Percentiles rank a stretch among this genome's conserved stretches.
Conservation (phyloP, 1,284 basidiomycete species). For the Apiotrichum gamsii region DNA sequence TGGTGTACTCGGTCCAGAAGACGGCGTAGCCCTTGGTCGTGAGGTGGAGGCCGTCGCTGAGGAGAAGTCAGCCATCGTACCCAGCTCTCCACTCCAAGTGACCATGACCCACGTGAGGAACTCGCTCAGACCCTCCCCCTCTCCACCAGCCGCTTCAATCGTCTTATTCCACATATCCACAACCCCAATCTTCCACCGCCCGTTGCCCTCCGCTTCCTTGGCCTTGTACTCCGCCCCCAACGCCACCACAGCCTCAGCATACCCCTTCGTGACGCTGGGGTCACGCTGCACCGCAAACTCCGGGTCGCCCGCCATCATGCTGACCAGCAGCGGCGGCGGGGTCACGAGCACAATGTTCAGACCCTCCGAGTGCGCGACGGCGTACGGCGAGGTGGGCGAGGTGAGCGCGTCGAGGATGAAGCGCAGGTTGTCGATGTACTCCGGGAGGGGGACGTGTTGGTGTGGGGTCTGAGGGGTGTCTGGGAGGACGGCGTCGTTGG, state of each 20-base stretch:
- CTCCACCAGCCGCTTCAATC: slow-evolving; percentile 51
- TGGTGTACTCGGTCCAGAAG: slow-evolving; percentile 59
- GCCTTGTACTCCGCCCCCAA: slow-evolving; percentile 53
- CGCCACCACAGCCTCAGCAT: slow-evolving; percentile 61
- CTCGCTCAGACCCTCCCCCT: slow-evolving; percentile 47
- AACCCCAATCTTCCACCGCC: slow-evolving; percentile 53
- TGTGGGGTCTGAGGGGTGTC: not conserved
- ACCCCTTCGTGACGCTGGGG: slow-evolving; percentile 54
- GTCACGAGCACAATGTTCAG: slow-evolving; percentile 64
- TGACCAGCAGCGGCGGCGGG: slow-evolving; percentile 68
- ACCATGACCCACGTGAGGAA: slow-evolving; percentile 21
- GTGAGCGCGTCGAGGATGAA: slow-evolving; percentile 23
- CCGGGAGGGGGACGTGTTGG: slow-evolving; percentile 20
- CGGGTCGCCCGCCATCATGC: slow-evolving; percentile 37
- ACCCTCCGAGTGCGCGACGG: slow-evolving; percentile 18
- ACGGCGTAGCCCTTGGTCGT: slow-evolving; percentile 65
- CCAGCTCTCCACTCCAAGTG: no score
- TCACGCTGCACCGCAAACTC: slow-evolving; percentile 48
- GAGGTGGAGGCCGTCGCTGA: slow-evolving; percentile 68
- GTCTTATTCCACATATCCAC: slow-evolving; percentile 66
- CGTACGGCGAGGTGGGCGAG: slow-evolving; percentile 13
- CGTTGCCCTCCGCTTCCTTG: slow-evolving; percentile 6
- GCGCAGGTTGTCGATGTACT: slow-evolving; percentile 24
- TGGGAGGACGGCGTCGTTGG: slow-evolving; percentile 23
- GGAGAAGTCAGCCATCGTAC: no score